Conservation (phyloP, 345 rosid species). For the Arabis alpina region DNA sequence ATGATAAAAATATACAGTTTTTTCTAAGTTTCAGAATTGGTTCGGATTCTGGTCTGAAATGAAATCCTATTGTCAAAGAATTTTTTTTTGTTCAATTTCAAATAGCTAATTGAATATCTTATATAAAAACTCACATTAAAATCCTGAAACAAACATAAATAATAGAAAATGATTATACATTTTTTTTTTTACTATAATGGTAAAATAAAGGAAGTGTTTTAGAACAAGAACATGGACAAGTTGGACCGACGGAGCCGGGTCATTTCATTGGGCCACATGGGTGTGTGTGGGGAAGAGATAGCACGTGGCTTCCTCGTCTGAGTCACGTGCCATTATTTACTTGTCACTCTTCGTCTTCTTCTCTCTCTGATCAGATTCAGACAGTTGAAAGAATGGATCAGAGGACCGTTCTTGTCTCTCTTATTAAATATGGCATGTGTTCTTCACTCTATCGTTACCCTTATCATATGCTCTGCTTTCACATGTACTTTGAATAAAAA, state of each 20-base stretch:
- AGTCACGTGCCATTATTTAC: constrained; percentile 69
- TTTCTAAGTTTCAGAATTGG: no score
- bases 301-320: constrained; percentile 49
- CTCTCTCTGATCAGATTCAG: constrained; percentile 34
- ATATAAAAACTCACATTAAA: no score
- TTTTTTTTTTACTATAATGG: not conserved
- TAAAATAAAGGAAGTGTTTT: not conserved
- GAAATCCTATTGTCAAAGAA: no score
- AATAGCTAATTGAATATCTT: no score
- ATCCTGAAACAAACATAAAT: not conserved
- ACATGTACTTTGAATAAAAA: constrained; percentile 34
- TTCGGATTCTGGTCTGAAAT: no score
- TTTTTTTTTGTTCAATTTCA: no score
- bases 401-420: constrained; percentile 45
- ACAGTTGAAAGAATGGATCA: constrained; percentile 36
- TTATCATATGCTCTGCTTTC: constrained; percentile 43
- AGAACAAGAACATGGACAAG: constrained; percentile 43
- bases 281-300: constrained; percentile 45
- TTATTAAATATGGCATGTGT: constrained; percentile 45
- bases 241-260: constrained; percentile 57
- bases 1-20: no score
- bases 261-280: constrained; percentile 53
- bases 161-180: not conserved
- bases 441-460: constrained; percentile 31
- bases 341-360: constrained; percentile 37